Evolutionary conservation across 2,329 filamentous ascomycete genomes (phyloP).

Genomic region (Aspergillus awamori): DNA sequence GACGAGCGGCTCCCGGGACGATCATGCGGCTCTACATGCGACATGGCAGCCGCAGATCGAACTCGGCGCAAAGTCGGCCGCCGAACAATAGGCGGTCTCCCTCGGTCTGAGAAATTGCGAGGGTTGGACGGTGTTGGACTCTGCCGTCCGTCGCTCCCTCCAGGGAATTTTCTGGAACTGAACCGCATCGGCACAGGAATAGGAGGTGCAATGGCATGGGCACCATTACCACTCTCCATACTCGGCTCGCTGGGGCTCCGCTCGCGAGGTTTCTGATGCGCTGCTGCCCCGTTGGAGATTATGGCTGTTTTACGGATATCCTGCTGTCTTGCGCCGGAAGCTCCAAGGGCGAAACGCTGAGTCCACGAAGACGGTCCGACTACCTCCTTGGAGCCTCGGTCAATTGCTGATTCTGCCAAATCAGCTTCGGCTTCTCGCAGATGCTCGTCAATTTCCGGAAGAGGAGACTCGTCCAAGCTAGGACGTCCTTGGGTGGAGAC

Average conservation of each 20-base stretch:
- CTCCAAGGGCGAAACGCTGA: slow-evolving; percentile 43
- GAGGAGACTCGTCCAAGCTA: slow-evolving; percentile 36
- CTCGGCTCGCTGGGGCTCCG: slow-evolving; percentile 52
- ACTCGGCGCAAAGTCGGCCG: slow-evolving; percentile 74
- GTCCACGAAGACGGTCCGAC: slow-evolving; percentile 17
- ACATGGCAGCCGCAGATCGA: slow-evolving; percentile 76
- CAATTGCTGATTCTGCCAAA: slow-evolving; percentile 23
- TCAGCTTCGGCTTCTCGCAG: slow-evolving; percentile 34
- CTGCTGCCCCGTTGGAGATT: slow-evolving; percentile 76
- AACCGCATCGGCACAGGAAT: slow-evolving; percentile 90
- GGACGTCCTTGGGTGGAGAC: slow-evolving; percentile 39
- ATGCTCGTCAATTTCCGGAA: slow-evolving; percentile 44
- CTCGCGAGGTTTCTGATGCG: slow-evolving; percentile 66
- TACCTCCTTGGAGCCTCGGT: slow-evolving; percentile 14
- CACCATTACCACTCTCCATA: slow-evolving; percentile 43
- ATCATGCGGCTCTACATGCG: slow-evolving; percentile 53
- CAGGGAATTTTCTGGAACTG: slow-evolving; percentile 76
- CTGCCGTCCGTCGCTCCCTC: slow-evolving; percentile 73
- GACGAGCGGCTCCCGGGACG: slow-evolving; percentile 52
- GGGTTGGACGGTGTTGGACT: slow-evolving; percentile 70
- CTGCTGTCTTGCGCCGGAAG: slow-evolving; percentile 51
- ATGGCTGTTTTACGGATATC: slow-evolving; percentile 77
- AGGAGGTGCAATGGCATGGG: slow-evolving; percentile 62
- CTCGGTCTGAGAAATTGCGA: slow-evolving; percentile 58
- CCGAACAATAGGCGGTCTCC: slow-evolving; percentile 58